Evolutionary conservation across 352 stramenopile species (phyloP).

Genomic region (Pythium plurisporium): DNA sequence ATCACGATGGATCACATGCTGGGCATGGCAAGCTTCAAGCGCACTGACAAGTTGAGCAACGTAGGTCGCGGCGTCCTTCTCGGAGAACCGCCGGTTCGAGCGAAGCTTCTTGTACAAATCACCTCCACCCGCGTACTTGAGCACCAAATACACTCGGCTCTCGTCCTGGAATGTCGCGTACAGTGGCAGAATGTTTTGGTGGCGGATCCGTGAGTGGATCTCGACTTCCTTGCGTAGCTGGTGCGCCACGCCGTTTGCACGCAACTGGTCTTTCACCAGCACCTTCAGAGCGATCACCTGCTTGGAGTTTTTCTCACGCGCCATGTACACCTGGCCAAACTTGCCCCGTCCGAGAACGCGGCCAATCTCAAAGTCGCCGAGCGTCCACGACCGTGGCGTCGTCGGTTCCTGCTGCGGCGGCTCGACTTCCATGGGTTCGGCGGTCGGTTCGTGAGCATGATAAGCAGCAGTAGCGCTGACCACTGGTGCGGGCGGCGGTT

Average conservation of each 20-base stretch:
- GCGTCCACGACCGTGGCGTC: slow-evolving; percentile 60
- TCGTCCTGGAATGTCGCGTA: slow-evolving; percentile 84
- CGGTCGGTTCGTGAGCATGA: not conserved
- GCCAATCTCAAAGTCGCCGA: slow-evolving; percentile 86
- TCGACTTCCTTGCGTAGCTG: slow-evolving; percentile 89
- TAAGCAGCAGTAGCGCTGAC: not conserved
- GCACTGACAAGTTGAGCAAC: slow-evolving; percentile 64
- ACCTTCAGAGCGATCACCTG: slow-evolving; percentile 88
- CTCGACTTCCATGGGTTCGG: slow-evolving; percentile 26
- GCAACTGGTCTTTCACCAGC: slow-evolving; percentile 85
- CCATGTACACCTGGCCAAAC: slow-evolving; percentile 88
- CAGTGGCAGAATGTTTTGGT: slow-evolving; percentile 85
- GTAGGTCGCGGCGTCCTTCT: slow-evolving; percentile 62
- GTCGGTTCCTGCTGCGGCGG: not conserved
- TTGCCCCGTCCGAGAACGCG: slow-evolving; percentile 80
- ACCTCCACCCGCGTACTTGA: slow-evolving; percentile 84
- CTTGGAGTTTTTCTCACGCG: slow-evolving; percentile 75
- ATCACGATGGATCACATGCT: slow-evolving; percentile 91
- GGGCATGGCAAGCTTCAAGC: slow-evolving; percentile 67
- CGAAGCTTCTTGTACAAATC: slow-evolving; percentile 80
- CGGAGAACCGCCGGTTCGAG: slow-evolving; percentile 40
- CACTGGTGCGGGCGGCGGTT: not conserved
- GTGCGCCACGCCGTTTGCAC: slow-evolving; percentile 55
- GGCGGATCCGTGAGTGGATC: slow-evolving; percentile 87
- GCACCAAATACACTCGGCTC: slow-evolving; percentile 80